Evolutionary conservation across 2,329 filamentous ascomycete genomes (phyloP), one percentile per base, ranked within the genome.

Genomic region (Xylariaceae sp.): DNA sequence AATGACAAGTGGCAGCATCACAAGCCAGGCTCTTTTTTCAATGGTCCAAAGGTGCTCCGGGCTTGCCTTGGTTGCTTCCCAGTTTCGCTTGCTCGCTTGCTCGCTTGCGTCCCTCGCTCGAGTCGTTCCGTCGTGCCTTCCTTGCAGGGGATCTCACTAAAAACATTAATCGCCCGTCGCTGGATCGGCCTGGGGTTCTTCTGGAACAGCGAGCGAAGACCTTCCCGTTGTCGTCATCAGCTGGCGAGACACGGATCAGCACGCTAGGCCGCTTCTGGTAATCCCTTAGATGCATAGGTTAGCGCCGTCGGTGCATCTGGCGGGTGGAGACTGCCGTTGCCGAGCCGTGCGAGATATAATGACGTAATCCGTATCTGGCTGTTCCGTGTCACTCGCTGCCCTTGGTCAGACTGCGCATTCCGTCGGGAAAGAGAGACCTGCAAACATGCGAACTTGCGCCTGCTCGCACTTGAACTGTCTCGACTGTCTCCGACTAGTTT

Each of bases 1-100:
- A 15, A 42, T 59, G 59, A 58, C 61, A 63, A 61, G 59, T 61
- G 61, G 59, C 54, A 44, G 56, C 56, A 51, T 61, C 61, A 55
- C 50, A 56, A 53, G 57, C 49, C 30, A 53, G 45, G 42, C 9
- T 37, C 15, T 18, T 6, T 6, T 17, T 10, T 30, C 23, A 30
- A 30, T 30, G 23, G 23, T 30, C 23, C 23, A 30, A 23, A 30
- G 23, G 23, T 30, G 23, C 23, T 30, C 23, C 23, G 23, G 23
- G 23, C 23, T 30, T 30, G 23, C 23, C 23, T 30, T 30, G 23
- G 23, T 4, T 30, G 23, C 23, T 30, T 30, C 23, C 23, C 17
- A 18, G 17, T 18, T 18, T 18, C 17, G 17, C 17, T 18, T 18
- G 17, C 17, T 30, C 23, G 23, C 23, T 30, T 30, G 23, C 23